phyloP scores from a whole-genome alignment of 495 filamentous ascomycete species.

The Trypethelium eluteriae region DNA sequence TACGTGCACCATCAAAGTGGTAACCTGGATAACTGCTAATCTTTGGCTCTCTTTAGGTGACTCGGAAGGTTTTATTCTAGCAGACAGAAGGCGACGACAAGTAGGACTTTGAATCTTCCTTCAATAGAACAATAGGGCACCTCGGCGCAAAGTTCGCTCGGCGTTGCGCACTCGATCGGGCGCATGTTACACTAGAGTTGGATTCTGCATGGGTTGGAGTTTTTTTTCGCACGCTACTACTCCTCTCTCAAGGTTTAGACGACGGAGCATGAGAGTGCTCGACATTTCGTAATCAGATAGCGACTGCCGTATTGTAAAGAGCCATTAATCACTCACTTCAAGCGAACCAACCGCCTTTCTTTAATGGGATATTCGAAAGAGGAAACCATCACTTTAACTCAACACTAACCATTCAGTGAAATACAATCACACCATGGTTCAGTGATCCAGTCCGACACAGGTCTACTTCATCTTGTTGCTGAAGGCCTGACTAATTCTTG shows the following conservation, averaged over 20 bases:
- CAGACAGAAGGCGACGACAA: not conserved
- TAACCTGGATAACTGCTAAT: not conserved
- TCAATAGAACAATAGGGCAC: not conserved
- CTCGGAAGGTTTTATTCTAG: constrained; percentile 8
- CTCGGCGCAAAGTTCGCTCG: not conserved
- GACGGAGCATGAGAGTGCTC: not conserved
- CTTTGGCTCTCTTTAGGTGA: not conserved
- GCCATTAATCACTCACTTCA: not conserved
- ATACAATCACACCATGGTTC: not conserved
- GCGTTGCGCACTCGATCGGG: not conserved
- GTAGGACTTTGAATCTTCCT: not conserved
- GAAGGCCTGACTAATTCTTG: not conserved
- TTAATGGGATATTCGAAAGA: not conserved
- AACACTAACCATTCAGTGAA: not conserved
- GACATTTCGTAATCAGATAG: not conserved
- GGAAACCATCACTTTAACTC: not conserved
- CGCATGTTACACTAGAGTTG: not conserved
- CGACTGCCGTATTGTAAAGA: not conserved
- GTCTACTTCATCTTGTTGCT: not conserved
- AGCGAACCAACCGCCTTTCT: not conserved
- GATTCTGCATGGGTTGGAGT: not conserved
- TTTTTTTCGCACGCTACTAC: constrained; percentile 1
- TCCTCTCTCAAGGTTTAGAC: not conserved
- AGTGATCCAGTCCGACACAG: not conserved
- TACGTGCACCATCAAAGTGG: constrained; percentile 34